Evolutionary conservation across 2,329 filamentous ascomycete species (phyloP).

Genomic region (Claviceps capensis): DNA sequence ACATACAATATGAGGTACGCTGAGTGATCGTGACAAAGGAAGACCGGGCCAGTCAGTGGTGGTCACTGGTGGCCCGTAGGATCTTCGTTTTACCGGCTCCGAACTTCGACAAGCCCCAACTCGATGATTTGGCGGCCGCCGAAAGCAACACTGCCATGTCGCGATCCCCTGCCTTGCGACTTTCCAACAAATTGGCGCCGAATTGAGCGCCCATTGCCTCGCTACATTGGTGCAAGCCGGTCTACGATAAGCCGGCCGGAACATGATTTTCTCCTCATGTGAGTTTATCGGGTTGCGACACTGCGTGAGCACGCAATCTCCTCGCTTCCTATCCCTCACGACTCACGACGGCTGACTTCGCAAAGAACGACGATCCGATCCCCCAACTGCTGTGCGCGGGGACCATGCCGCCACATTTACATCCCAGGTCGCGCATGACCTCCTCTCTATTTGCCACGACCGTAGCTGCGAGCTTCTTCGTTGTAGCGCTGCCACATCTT

Average conservation of each 20-base stretch:
- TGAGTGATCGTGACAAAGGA: too few relatives aligned
- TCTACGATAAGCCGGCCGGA: slow-evolving; percentile 2
- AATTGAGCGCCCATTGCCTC: slow-evolving; percentile 1
- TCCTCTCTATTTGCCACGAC: slow-evolving; percentile 93
- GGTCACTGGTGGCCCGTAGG: not conserved
- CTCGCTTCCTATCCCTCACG: not conserved
- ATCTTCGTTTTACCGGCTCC: slow-evolving; percentile 9
- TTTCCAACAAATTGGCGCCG: not conserved
- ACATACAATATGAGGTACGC: too few relatives aligned
- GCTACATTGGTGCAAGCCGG: not conserved
- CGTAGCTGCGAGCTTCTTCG: slow-evolving; percentile 75
- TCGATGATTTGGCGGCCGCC: slow-evolving; percentile 2
- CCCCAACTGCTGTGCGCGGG: not conserved
- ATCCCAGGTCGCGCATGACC: slow-evolving; percentile 86
- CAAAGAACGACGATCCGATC: slow-evolving; percentile 3
- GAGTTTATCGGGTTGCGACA: slow-evolving; percentile 1
- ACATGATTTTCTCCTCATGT: slow-evolving; percentile 11
- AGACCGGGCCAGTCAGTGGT: not conserved
- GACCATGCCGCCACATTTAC: slow-evolving; percentile 72
- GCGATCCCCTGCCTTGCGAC: not conserved
- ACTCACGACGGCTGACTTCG: not conserved
- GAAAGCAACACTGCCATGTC: slow-evolving; percentile 2
- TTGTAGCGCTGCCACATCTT: slow-evolving; percentile 80
- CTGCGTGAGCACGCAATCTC: too few relatives aligned
- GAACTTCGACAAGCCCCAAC: slow-evolving; percentile 6